Conservation (phyloP, 1,139 yeast genomes). For the Magnusiomyces tetraspermus region DNA sequence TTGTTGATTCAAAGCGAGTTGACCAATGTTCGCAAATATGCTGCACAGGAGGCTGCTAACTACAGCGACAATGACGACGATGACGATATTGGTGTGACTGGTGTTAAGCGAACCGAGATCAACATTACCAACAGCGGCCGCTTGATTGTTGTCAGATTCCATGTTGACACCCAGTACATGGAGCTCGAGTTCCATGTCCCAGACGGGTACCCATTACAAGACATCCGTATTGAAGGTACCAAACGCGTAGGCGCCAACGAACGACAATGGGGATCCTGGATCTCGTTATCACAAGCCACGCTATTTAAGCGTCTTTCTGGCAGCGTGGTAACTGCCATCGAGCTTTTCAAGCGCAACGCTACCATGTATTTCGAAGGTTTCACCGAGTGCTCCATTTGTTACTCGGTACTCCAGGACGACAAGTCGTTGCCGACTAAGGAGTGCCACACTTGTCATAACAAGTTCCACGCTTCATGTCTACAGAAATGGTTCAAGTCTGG, state of each 20-base stretch:
- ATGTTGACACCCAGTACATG: slow-evolving; percentile 81
- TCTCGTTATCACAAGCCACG: slow-evolving; percentile 78
- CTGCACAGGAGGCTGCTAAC: slow-evolving; percentile 29
- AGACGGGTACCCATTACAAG: slow-evolving; percentile 59
- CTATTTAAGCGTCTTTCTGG: slow-evolving; percentile 26
- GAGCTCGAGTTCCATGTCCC: slow-evolving; percentile 74
- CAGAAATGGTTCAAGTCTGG: slow-evolving; percentile 97
- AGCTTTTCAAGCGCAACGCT: slow-evolving; percentile 71
- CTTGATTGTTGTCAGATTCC: slow-evolving; percentile 65
- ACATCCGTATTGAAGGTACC: slow-evolving; percentile 66
- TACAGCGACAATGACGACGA: slow-evolving; percentile 24
- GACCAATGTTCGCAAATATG: slow-evolving; percentile 37
- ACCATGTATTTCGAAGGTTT: slow-evolving; percentile 74
- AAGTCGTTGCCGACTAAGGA: slow-evolving; percentile 81
- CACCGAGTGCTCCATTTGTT: slow-evolving; percentile 95
- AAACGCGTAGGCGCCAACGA: slow-evolving; percentile 84
- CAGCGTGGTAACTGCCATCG: slow-evolving; percentile 69
- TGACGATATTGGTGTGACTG: slow-evolving; percentile 23
- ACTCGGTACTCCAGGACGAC: slow-evolving; percentile 81
- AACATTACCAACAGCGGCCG: slow-evolving; percentile 53
- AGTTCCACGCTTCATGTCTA: slow-evolving; percentile 93
- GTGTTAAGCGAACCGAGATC: slow-evolving; percentile 46
- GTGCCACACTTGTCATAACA: slow-evolving; percentile 85
- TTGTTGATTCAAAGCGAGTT: slow-evolving; percentile 51
- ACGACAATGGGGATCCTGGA: slow-evolving; percentile 92